Percentiles rank a stretch among this genome's conserved stretches.
phyloP scores from a whole-genome alignment of 768 basidiomycete genomes.

The Russula brevipes region DNA sequence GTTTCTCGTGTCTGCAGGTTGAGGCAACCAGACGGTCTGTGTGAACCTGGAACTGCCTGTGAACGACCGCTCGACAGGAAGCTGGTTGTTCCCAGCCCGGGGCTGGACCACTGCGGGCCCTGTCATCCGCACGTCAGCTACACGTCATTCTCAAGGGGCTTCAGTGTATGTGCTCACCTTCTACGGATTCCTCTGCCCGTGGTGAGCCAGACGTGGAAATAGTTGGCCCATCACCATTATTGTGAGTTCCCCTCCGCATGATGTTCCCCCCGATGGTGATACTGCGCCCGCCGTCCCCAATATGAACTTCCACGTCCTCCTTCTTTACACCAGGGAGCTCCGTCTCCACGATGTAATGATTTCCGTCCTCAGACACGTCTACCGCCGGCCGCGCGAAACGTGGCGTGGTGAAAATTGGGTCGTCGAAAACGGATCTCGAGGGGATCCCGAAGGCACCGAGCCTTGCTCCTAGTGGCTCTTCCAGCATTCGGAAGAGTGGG shows the following conservation, averaged over 20 bases:
- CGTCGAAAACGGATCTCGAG: slow-evolving; percentile 41
- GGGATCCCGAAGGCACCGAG: slow-evolving; percentile 31
- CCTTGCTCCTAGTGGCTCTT: slow-evolving; percentile 54
- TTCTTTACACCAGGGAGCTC: slow-evolving; percentile 76
- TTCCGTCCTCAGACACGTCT: slow-evolving; percentile 61
- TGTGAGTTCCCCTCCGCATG: slow-evolving; percentile 3
- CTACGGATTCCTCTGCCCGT: slow-evolving; percentile 1
- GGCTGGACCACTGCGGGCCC: slow-evolving; percentile 15
- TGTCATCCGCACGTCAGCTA: slow-evolving; percentile 25
- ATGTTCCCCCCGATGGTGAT: slow-evolving; percentile 68
- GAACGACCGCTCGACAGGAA: slow-evolving; percentile 58
- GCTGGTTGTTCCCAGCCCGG: slow-evolving; percentile 31
- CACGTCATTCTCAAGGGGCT: slow-evolving; percentile 1
- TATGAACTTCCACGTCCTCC: slow-evolving; percentile 64
- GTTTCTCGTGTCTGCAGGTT: slow-evolving; percentile 50
- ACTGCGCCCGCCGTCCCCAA: slow-evolving; percentile 66
- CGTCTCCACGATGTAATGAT: slow-evolving; percentile 64
- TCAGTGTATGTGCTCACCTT: neutral
- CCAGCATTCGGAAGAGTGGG: slow-evolving; percentile 70
- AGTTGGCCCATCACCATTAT: neutral
- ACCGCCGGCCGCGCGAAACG: slow-evolving; percentile 46
- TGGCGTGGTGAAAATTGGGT: slow-evolving; percentile 43
- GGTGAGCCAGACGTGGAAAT: neutral
- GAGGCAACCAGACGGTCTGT: slow-evolving; percentile 69
- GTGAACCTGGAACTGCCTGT: slow-evolving; percentile 52